Conservation (phyloP, 2,329 filamentous ascomycete species). For the Botryotinia narcissicola region DNA sequence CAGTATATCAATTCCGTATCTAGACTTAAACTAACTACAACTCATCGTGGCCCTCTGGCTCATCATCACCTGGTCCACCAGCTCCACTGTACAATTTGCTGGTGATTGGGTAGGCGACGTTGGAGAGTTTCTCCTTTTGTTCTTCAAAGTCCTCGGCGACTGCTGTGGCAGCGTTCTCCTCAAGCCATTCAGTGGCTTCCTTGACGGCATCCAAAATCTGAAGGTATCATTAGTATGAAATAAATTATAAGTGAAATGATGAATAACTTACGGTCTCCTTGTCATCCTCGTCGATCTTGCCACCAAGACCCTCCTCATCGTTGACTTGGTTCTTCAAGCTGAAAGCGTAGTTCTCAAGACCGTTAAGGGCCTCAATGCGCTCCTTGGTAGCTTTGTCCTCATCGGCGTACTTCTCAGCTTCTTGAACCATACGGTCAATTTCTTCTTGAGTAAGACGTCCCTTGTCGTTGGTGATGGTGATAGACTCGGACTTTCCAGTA, state of each 20-base stretch:
- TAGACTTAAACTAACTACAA: slow-evolving; percentile 55
- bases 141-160: slow-evolving; percentile 95
- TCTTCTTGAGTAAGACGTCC: slow-evolving; percentile 93
- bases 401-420: slow-evolving; percentile 98
- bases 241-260: not conserved
- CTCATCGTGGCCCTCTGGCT: slow-evolving; percentile 70
- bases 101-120: slow-evolving; percentile 96
- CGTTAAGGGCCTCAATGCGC: slow-evolving; percentile 94
- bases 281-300: slow-evolving; percentile 98
- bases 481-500: slow-evolving; percentile 94
- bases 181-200: slow-evolving; percentile 95
- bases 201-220: slow-evolving; percentile 91
- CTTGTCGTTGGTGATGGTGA: slow-evolving; percentile 99
- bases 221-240: slow-evolving; percentile 43
- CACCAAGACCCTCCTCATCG: slow-evolving; percentile 92
- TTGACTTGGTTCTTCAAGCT: slow-evolving; percentile 99
- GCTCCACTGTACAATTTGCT: slow-evolving; percentile 84
- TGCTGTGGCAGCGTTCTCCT: slow-evolving; percentile 86
- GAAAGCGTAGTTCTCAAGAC: slow-evolving; percentile 98
- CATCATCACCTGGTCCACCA: slow-evolving; percentile 68
- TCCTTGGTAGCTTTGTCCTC: slow-evolving; percentile 98
- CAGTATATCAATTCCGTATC: slow-evolving; percentile 5
- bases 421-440: slow-evolving; percentile 98
- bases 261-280: slow-evolving; percentile 77
- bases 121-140: slow-evolving; percentile 98